Base-by-base conservation (phyloP, 1,284 basidiomycete species). In the Cryptococcus wingfieldii region DNA sequence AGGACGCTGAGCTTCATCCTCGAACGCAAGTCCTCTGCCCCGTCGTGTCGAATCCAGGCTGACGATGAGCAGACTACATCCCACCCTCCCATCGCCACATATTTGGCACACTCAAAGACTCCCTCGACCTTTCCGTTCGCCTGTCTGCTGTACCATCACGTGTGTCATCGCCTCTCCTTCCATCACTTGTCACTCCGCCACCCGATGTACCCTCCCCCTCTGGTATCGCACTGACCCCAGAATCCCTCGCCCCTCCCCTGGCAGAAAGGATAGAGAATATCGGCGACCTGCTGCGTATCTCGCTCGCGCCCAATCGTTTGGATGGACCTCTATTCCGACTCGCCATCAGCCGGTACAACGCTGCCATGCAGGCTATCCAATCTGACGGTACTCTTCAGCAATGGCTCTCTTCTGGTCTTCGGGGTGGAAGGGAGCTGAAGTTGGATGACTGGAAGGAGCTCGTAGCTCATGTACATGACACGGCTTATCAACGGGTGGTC, bases 401-500 rank as follows among this genome's bases (percentile, higher is more conserved):
- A 28, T 65, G 63, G 53, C 53, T 75, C 39, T 56, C 55, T 43
- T n/a, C 34, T 13, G 48, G 38, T 18, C 58, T 54, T 51, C 65
- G 56, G 16, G 63, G 45, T 27, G 48, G 48, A 5, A 61, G 59
- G 12, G 34, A 53, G 54, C 60, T 61, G 52, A 69, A 42, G 61
- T 65, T 50, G 12, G 59, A 65, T 13, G 66, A 81, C 2, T 83
- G 82, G 82, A 69, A 66, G 5, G 54, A 48, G 18, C 44, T 77
- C 28, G 72, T 75, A 12, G 72, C 75, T 25, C 67, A 77, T 50
- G 74, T 83, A 12, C 76, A 80, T 54, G 79, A 79, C 23, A 80
- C 82, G 69, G 76, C 78, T 18, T 83, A 83, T 58, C 78, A 81
- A 34, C 71, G 82, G 9, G 74, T 79, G 1, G 81, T 83, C 0